Conservation (phyloP, 2,329 filamentous ascomycete species). For the Aspergillus fumigatiaffinis region DNA sequence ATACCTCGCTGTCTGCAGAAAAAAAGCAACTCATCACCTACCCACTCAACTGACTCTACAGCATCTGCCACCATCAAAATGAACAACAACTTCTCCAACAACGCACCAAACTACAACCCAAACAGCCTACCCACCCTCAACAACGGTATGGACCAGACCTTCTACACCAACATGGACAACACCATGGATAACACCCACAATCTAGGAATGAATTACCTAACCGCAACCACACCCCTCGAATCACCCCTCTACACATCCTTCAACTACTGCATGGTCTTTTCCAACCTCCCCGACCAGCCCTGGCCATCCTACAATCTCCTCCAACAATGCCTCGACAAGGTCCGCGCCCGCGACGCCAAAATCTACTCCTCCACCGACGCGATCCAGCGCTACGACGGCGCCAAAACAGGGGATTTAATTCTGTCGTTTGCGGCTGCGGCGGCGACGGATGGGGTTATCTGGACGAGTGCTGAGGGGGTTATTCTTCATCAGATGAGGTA, state of each 20-base stretch:
- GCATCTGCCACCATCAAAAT: neutral
- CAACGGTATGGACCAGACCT: too few species aligned
- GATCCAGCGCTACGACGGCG: neutral
- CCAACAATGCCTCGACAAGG: conserved; percentile 12
- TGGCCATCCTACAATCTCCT: conserved; percentile 8
- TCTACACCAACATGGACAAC: neutral
- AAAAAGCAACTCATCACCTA: neutral
- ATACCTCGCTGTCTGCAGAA: neutral
- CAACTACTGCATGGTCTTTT: neutral
- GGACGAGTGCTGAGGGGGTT: neutral
- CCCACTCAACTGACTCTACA: neutral
- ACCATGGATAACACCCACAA: too few species aligned
- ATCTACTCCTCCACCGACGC: neutral
- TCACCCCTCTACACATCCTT: neutral
- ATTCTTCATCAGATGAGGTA: neutral
- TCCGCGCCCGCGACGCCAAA: neutral
- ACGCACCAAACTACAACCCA: neutral
- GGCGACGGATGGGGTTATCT: neutral
- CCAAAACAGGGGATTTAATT: neutral
- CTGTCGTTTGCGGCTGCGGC: neutral
- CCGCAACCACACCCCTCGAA: neutral
- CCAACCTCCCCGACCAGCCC: neutral
- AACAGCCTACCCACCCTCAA: neutral
- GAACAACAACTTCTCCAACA: neutral
- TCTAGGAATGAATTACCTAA: too few species aligned